Evolutionary conservation across 139 green algal genomes (phyloP), one percentile per base, ranked within the genome.

Genomic region (Micromonas commoda): DNA sequence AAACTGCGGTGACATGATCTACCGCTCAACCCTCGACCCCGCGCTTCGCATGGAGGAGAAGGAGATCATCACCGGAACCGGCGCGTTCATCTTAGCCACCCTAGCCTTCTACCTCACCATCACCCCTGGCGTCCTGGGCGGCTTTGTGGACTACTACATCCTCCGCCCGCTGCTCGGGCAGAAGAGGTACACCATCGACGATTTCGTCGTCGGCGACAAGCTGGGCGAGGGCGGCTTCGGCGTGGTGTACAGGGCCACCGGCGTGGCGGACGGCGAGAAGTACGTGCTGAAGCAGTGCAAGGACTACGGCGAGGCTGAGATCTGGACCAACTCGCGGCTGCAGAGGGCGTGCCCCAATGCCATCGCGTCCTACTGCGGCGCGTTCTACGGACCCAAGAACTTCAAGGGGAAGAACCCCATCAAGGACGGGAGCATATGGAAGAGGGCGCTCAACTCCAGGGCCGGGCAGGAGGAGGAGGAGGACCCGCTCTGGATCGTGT

Each of bases 241-340:
- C 37, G 91, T 87, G 2, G 94, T 98, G 35, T 98, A 92, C 83
- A 84, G 77, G 9, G 93, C 82, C 6, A 77, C 76, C 24, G 74
- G 93, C 35, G 76, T 81, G 33, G 82, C 88, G 51, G 84, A 53
- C 20, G 77, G 39, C 1, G 38, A 82, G 37, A 68, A 34, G 24
- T 66, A 64, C 35, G 78, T 64, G 38, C 26, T 64, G 52, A 60
- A 72, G 37, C 24, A 33, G 80, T 64, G 31, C 37, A 64, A 31
- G 3, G 64, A 67, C 38, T 68, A 64, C 65, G 52, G 65, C 4
- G 57, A 77, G 77, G 95, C 91, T 19, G 95, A 98, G 86, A 92
- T 93, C 19, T 99, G 95, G 95, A 99, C 98, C 95, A 98, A 98
- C 73, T 92, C 97, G 85, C 90, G 95, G 51, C 82, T 97, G 82